A percentile compares a stretch with the other conserved stretches of the same genome.
Evolutionary conservation across 805 yeast species (phyloP).

Genomic region (Ogataea haglerorum): DNA sequence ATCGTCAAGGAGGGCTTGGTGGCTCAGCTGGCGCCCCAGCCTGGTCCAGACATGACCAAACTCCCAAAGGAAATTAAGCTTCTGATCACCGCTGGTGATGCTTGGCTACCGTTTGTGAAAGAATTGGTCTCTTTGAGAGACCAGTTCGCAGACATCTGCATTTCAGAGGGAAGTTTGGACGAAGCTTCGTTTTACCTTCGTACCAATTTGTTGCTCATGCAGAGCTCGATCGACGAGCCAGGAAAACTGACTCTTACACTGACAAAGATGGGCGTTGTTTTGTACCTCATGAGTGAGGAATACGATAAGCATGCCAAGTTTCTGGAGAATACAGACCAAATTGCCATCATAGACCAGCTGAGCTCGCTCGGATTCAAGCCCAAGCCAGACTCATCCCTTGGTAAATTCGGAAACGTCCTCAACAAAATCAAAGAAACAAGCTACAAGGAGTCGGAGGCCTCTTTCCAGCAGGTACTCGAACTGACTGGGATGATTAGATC

Average conservation of each 20-base stretch:
- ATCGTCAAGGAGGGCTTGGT: constrained; percentile 16
- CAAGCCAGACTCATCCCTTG: not conserved
- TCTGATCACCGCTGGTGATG: constrained; percentile 21
- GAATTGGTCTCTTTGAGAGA: constrained; percentile 26
- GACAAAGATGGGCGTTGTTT: constrained; percentile 17
- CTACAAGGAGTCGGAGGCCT: constrained; percentile 10
- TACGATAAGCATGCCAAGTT: constrained; percentile 2
- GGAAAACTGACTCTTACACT: constrained; percentile 17
- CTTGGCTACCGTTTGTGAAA: constrained; percentile 29
- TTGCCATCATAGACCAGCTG: constrained; percentile 5
- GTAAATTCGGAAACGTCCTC: not conserved
- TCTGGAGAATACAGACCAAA: not conserved
- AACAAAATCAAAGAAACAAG: constrained; percentile 4
- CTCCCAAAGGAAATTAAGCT: constrained; percentile 22
- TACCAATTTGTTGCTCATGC: constrained; percentile 16
- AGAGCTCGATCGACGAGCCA: constrained; percentile 18
- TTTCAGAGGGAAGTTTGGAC: constrained; percentile 22
- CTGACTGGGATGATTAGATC: constrained; percentile 12
- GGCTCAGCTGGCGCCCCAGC: constrained; percentile 20
- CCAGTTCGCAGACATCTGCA: constrained; percentile 24
- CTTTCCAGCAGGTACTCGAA: constrained; percentile 15
- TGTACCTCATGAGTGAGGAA: constrained; percentile 13
- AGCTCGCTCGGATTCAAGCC: constrained; percentile 4
- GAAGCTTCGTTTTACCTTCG: constrained; percentile 17
- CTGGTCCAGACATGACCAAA: constrained; percentile 17